Base-by-base conservation (phyloP, 352 stramenopile species). In the Phytophthora sp. region DNA sequence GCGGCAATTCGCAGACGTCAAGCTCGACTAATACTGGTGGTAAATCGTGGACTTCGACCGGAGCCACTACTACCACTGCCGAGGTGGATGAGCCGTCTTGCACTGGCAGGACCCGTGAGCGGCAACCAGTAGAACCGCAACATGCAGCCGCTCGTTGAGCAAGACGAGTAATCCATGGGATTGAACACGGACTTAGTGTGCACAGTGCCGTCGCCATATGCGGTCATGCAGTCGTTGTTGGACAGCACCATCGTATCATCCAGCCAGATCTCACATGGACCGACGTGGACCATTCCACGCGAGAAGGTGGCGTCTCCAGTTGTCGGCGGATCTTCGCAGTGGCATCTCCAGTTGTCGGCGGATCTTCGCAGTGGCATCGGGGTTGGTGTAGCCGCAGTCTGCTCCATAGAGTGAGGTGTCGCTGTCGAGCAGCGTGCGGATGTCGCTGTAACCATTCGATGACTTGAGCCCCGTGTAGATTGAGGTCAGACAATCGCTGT, bases 61-160 rank as follows among this genome's bases (percentile, higher is more conserved):
- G 27, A 38, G 36, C 45, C 7, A 39, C 26, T 11, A 20, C 46
- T 7, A 29, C 30, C 15, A 41, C 56, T n/a, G n/a, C n/a, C n/a
- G n/a, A n/a, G n/a, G n/a, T n/a, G n/a, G n/a, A n/a, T n/a, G n/a
- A n/a, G n/a, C n/a, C n/a, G n/a, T n/a, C n/a, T n/a, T n/a, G n/a
- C n/a, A n/a, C n/a, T n/a, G n/a, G n/a, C n/a, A n/a, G n/a, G n/a
- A n/a, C n/a, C n/a, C n/a, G n/a, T n/a, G 29, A 80, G 55, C 0
- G 72, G 69, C 35, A 80, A 46, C 69, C 69, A 77, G 69, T 77
- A 80, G 62, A 80, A 80, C 12, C 69, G 69, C 4, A 77, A 26
- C 64, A 75, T 77, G 54, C 72, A 80, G 7, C 71, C 71, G 7
- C 52, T 59, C 4, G 56, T 54, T n/a, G 63, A 67, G 20, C 72